Conservation (phyloP, 2,329 filamentous ascomycete genomes). For the Ramularia collo-cygni region DNA sequence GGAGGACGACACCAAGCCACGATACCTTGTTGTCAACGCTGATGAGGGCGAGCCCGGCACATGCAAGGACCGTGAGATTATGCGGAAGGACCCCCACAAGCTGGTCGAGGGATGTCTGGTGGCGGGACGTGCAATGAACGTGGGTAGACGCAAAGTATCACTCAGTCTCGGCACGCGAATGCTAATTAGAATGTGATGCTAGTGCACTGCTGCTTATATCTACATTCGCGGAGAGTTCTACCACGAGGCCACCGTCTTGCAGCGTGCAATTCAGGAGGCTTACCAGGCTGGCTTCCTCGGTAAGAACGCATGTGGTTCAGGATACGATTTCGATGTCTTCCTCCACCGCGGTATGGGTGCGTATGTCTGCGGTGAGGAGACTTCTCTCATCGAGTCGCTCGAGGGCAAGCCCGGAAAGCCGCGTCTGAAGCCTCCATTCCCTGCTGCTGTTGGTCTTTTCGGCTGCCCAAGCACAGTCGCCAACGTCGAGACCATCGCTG, state of each 20-base stretch:
- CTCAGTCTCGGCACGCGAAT: not conserved
- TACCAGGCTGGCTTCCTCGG: constrained; percentile 92
- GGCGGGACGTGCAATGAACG: constrained; percentile 94
- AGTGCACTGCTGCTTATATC: constrained; percentile 91
- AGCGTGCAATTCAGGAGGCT: constrained; percentile 94
- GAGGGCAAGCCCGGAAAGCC: constrained; percentile 99
- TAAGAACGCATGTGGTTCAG: constrained; percentile 94
- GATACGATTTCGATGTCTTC: constrained; percentile 97
- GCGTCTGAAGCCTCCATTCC: constrained; percentile 96
- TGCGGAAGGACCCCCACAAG: constrained; percentile 99
- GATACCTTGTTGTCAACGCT: constrained; percentile 96
- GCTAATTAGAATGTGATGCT: not conserved
- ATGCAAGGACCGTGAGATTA: constrained; percentile 99
- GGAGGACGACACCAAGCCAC: constrained; percentile 94
- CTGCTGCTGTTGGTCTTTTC: constrained; percentile 92
- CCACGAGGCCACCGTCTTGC: constrained; percentile 86
- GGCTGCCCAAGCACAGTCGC: constrained; percentile 96
- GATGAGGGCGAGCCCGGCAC: constrained; percentile 98
- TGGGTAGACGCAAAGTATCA: constrained; percentile 13
- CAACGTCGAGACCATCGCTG: constrained; percentile 95
- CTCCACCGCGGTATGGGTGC: constrained; percentile 95
- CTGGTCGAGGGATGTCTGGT: constrained; percentile 95
- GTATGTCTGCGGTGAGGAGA: constrained; percentile 98
- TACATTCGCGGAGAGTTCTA: constrained; percentile 99
- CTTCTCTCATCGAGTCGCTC: constrained; percentile 92